Base-by-base conservation (phyloP, 2,329 filamentous ascomycete species). In the Xylariaceae sp. region DNA sequence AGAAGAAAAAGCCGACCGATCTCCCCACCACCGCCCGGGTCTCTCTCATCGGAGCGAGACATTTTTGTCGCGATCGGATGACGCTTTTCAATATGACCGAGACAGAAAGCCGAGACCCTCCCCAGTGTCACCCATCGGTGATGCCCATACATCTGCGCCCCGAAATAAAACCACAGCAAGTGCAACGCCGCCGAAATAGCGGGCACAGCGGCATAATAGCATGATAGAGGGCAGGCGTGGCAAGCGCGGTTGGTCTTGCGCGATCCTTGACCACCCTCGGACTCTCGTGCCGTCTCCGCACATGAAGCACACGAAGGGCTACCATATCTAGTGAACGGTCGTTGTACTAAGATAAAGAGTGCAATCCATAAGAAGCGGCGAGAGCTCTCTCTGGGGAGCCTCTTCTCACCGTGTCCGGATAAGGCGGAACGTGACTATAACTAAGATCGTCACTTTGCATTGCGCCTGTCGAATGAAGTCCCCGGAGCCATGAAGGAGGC, bases 321-420 rank as follows among this genome's bases (percentile, higher is more conserved):
- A 34, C 12, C 35, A 11, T 37, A 6, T 37, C 8, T 19, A 19
- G 19, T 19, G 19, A 19, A 19, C 19, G 19, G 19, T 19, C 19
- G 19, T 19, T 19, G 19, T 19, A 19, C 19, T 19, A 19, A 19
- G 19, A 19, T 19, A 19, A 19, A 19, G 19, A 78, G 54, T 73
- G 75, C 37, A 79, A 75, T 0, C 76, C 62, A 68, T 77, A 62
- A 76, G 76, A 53, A 77, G 77, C 53, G 72, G 69, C 46, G 75
- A 76, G 50, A 42, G 42, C 1, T 29, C 62, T 77, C 0, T 67
- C 65, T 0, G 65, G 60, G 0, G 58, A 68, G 0, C 57, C 68
- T 0, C 58, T 77, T 0, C 19, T 51, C 65, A 6, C 64, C 61
- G 0, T 65, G 77, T 53, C 73, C 73, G 2, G 58, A 66, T 12